Evolutionary conservation across 331 rosid genomes (phyloP), one percentile per base, ranked within the genome.

Genomic region (Erythrophleum ivorense): DNA sequence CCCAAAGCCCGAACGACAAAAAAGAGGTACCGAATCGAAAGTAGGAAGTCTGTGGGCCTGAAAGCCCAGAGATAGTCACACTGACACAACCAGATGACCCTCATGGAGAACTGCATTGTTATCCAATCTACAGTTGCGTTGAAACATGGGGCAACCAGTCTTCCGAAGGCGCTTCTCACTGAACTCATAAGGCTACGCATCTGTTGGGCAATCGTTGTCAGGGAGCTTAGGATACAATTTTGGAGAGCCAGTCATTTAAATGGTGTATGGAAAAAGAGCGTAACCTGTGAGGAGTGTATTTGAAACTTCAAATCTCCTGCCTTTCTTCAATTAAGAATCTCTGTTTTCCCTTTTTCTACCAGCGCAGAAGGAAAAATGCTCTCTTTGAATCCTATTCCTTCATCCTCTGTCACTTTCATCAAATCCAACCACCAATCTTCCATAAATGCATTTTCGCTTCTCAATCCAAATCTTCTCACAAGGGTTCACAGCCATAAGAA

Each of bases 371-470:
- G 77, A 71, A 77, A 70, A 79, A 94, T 92, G 97, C 78, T 86
- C 15, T 55, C 94, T 75, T 71, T 85, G 43, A 88, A 86, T 84
- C 81, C 78, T 80, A 69, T 45, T 75, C 85, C 88, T 8, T 71
- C 94, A 33, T 80, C 97, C 75, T 18, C 89, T 15, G 72, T 86
- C 88, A 18, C 82, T 86, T 63, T 85, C 90, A 71, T 75, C 71
- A 84, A 84, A 86, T 83, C 87, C 78, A 72, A 43, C 49, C 83
- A 67, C 80, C 82, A 52, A 16, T 78, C 12, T 83, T 69, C 83
- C 86, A 72, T 84, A 19, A 84, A 85, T 85, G 80, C 88, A 29
- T 81, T 68, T 76, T 49, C 80, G 49, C 83, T 24, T 49, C 77
- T 68, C 79, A 82, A 75, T 34, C 86, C 92, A 46, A 86, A 82